A percentile compares a stretch with the other conserved stretches of the same genome.
Conservation (phyloP, 31 red algal species). For the Asparagopsis taxiformis region DNA sequence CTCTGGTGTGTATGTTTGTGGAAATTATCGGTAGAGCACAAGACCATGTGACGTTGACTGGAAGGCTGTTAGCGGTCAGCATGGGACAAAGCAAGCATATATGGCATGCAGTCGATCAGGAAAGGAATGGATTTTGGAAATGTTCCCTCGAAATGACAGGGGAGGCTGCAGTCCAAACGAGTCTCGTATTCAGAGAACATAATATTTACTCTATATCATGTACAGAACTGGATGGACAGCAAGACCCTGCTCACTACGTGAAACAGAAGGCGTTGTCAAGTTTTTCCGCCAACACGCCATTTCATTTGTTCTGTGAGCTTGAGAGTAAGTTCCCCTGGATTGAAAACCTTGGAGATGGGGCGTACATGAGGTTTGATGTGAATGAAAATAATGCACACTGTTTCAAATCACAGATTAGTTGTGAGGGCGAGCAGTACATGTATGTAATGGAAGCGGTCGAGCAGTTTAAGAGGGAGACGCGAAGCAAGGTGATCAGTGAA, state of each 20-base stretch:
- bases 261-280: neutral
- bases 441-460: slow-evolving; percentile 10
- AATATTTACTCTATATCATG: slow-evolving; percentile 5
- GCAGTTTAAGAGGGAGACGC: neutral
- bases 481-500: neutral
- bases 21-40: neutral
- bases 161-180: neutral
- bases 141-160: slow-evolving; percentile 1
- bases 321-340: slow-evolving; percentile 1
- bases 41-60: neutral
- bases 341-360: slow-evolving; percentile 21
- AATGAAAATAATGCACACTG: neutral
- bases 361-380: slow-evolving; percentile 7
- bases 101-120: slow-evolving; percentile 1
- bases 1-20: slow-evolving; percentile 15
- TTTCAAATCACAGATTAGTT: neutral
- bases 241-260: neutral
- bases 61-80: slow-evolving; percentile 1
- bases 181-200: neutral
- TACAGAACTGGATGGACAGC: neutral
- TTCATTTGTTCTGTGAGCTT: neutral
- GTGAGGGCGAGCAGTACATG: slow-evolving; percentile 17
- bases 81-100: neutral
- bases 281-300: too few species aligned
- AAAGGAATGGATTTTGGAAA: slow-evolving; percentile 4